Percentiles rank a stretch among this genome's conserved stretches.
Conservation (phyloP, 1,139 yeast genomes). For the Yamadazyma mexicana region DNA sequence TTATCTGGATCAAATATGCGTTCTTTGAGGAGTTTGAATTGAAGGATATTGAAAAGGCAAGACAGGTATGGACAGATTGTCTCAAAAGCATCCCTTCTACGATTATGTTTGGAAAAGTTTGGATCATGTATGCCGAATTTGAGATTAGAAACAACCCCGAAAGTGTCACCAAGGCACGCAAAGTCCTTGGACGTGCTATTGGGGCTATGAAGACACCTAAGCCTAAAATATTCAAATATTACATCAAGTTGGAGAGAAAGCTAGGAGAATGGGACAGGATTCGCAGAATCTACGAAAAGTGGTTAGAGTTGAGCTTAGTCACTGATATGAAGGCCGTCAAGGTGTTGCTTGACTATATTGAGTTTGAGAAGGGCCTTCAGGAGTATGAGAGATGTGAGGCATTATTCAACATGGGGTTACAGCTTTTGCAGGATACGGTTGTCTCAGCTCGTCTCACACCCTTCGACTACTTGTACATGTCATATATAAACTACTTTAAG, state of each 20-base stretch:
- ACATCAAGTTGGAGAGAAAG: slow-evolving; percentile 57
- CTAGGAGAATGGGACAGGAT: slow-evolving; percentile 80
- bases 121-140: slow-evolving; percentile 73
- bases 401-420: slow-evolving; percentile 54
- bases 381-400: slow-evolving; percentile 69
- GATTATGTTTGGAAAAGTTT: slow-evolving; percentile 70
- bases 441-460: slow-evolving; percentile 17
- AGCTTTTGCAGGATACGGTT: slow-evolving; percentile 17
- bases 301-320: slow-evolving; percentile 55
- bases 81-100: slow-evolving; percentile 56
- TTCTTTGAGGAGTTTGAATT: slow-evolving; percentile 58
- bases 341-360: slow-evolving; percentile 52
- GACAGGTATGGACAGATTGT: slow-evolving; percentile 52
- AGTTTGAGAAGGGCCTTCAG: slow-evolving; percentile 67
- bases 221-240: slow-evolving; percentile 56
- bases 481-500: slow-evolving; percentile 58
- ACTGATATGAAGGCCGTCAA: slow-evolving; percentile 34
- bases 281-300: slow-evolving; percentile 67
- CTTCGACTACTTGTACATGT: slow-evolving; percentile 37
- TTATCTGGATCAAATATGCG: slow-evolving; percentile 69
- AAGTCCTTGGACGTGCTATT: slow-evolving; percentile 68
- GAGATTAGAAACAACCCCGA: slow-evolving; percentile 59
- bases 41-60: slow-evolving; percentile 44
- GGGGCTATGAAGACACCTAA: slow-evolving; percentile 53
- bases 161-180: slow-evolving; percentile 55